These are phyloP conservation scores for Onygenales sp. DNA, from an alignment of 2,329 filamentous ascomycete genomes.

Conservation along the genomic window DNA sequence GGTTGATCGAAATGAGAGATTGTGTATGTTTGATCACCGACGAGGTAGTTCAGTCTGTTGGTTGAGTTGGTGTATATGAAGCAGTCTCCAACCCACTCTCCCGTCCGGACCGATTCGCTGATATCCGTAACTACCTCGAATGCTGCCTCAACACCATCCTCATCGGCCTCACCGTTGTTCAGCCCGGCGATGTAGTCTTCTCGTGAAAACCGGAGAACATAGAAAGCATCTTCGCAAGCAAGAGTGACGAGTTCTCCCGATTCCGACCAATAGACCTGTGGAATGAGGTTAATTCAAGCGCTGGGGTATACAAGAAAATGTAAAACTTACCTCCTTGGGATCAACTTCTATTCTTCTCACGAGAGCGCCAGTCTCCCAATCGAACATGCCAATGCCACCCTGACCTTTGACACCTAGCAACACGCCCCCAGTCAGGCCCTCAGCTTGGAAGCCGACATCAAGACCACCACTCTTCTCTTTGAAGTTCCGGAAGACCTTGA, in stretches of 20 bases:
- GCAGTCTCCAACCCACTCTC: constrained; percentile 96
- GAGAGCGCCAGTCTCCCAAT: constrained; percentile 84
- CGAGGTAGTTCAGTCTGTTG: constrained; percentile 93
- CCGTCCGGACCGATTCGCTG: constrained; percentile 83
- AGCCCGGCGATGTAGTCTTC: constrained; percentile 79
- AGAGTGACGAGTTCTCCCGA: constrained; percentile 87
- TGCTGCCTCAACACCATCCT: constrained; percentile 87
- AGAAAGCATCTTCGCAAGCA: constrained; percentile 91
- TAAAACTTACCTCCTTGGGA: constrained; percentile 45
- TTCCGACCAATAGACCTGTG: constrained; percentile 89
- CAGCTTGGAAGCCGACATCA: constrained; percentile 90
- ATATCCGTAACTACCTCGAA: constrained; percentile 96
- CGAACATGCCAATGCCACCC: constrained; percentile 89
- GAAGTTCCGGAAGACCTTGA: constrained; percentile 98
- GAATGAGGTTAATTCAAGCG: constrained; percentile 5
- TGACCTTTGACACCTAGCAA: constrained; percentile 91
- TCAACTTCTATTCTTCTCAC: constrained; percentile 85
- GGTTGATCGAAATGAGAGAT: constrained; percentile 93
- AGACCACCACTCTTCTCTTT: constrained; percentile 80
- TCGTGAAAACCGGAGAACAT: constrained; percentile 82
- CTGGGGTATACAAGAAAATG: not conserved
- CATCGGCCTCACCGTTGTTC: constrained; percentile 72
- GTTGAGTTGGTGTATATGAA: constrained; percentile 98
- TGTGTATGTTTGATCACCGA: constrained; percentile 95
- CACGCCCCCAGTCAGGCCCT: constrained; percentile 80